Evolutionary conservation across 202 grass and related monocot genomes (phyloP).

Genomic region (Zoysia matrella): DNA sequence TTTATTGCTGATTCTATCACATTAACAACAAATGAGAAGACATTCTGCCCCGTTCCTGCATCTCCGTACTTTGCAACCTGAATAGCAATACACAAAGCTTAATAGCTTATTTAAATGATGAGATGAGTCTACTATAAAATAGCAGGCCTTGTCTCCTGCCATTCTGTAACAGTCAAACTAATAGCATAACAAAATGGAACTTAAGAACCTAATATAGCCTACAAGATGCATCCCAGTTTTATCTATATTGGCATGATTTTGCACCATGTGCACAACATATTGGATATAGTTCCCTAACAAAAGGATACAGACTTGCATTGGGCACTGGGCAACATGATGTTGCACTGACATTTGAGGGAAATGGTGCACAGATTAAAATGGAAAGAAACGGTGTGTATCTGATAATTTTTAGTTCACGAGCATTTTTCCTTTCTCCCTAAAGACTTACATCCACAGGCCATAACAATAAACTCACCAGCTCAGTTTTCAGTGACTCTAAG

Average conservation of each 20-base stretch:
- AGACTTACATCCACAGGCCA: neutral
- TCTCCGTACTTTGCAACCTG: constrained; percentile 62
- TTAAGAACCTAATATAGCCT: constrained; percentile 7
- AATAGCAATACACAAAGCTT: constrained; percentile 17
- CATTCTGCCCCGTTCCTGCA: constrained; percentile 19
- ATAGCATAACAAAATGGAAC: neutral
- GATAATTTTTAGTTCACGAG: neutral
- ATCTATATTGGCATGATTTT: neutral
- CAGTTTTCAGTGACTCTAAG: constrained; percentile 73
- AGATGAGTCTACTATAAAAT: neutral
- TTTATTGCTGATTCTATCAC: constrained; percentile 83
- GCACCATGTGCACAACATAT: neutral
- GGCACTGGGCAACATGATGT: neutral
- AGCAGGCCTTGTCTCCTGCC: neutral
- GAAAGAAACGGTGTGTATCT: neutral
- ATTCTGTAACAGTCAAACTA: constrained; percentile 14
- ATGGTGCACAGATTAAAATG: neutral
- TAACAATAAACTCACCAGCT: constrained; percentile 69
- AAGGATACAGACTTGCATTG: constrained; percentile 2
- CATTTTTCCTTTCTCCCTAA: neutral
- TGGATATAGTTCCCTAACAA: no score
- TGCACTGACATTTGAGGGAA: neutral
- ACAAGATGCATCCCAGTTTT: neutral
- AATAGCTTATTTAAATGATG: constrained; percentile 8
- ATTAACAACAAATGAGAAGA: constrained; percentile 59